A percentile compares a stretch with the other conserved stretches of the same genome.
Conservation (phyloP, 305 asterid genomes). For the Fraxinus sp. region DNA sequence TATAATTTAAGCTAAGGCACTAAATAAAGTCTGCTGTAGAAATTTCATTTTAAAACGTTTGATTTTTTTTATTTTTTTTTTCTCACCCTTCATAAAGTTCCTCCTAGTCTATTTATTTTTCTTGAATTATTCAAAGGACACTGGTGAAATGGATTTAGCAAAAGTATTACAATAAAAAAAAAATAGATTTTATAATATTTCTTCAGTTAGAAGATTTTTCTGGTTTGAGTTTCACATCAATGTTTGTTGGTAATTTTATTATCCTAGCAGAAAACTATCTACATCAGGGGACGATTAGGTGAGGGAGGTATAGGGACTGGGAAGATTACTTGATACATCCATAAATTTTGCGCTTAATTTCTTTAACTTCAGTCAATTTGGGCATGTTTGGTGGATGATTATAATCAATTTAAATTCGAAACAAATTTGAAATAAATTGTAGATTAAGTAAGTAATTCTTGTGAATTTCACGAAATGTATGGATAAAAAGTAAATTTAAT, state of each 20-base stretch:
- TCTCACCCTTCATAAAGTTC: neutral
- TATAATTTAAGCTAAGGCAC: neutral
- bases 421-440: neutral
- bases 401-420: no score
- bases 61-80: neutral
- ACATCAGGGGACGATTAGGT: neutral
- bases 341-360: neutral
- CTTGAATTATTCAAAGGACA: neutral
- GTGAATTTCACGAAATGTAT: no score
- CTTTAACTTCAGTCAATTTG: neutral
- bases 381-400: neutral
- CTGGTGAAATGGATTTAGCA: neutral
- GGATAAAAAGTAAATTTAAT: neutral
- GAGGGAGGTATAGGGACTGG: neutral
- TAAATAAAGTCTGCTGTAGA: neutral
- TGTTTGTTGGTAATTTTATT: conserved; percentile 13
- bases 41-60: neutral
- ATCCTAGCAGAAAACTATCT: conserved; percentile 7
- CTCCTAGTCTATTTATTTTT: neutral
- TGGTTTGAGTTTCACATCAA: conserved; percentile 32
- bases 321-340: neutral
- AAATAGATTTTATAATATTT: neutral
- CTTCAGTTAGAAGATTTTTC: conserved; percentile 23
- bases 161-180: neutral
- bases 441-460: neutral